Percentiles rank a stretch among this genome's conserved stretches.
Conservation (phyloP, 495 filamentous ascomycete species). For the Neurospora hispaniola region DNA sequence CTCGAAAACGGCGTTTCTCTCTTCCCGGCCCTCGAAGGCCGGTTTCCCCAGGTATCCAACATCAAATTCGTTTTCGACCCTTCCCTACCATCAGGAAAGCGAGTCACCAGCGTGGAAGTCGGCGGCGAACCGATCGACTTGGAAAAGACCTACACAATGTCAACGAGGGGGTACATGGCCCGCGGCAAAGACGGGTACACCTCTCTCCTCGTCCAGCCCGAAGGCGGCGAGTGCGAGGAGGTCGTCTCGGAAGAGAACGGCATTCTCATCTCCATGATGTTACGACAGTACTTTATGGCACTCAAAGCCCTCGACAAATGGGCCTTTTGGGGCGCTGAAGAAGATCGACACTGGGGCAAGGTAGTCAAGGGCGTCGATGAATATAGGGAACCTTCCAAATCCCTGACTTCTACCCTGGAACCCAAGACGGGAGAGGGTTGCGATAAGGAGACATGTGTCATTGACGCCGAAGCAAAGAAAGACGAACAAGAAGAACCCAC, state of each 20-base stretch:
- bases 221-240: slow-evolving; percentile 65
- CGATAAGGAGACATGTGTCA: neutral
- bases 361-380: slow-evolving; percentile 40
- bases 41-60: slow-evolving; percentile 73
- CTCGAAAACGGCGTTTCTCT: slow-evolving; percentile 73
- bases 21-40: slow-evolving; percentile 73
- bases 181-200: slow-evolving; percentile 76
- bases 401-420: neutral
- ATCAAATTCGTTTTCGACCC: slow-evolving; percentile 64
- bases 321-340: slow-evolving; percentile 46
- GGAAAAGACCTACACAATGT: slow-evolving; percentile 51
- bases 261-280: slow-evolving; percentile 68
- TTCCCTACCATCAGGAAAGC: slow-evolving; percentile 41
- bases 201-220: slow-evolving; percentile 55
- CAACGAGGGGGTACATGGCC: slow-evolving; percentile 76
- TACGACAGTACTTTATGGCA: slow-evolving; percentile 82
- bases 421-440: neutral
- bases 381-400: neutral
- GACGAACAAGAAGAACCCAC: neutral
- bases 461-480: neutral
- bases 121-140: slow-evolving; percentile 47
- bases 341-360: slow-evolving; percentile 50
- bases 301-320: slow-evolving; percentile 69
- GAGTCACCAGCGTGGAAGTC: slow-evolving; percentile 53
- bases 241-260: slow-evolving; percentile 78